Base-by-base conservation (phyloP, 345 rosid genomes). In the Camelina laxa region DNA sequence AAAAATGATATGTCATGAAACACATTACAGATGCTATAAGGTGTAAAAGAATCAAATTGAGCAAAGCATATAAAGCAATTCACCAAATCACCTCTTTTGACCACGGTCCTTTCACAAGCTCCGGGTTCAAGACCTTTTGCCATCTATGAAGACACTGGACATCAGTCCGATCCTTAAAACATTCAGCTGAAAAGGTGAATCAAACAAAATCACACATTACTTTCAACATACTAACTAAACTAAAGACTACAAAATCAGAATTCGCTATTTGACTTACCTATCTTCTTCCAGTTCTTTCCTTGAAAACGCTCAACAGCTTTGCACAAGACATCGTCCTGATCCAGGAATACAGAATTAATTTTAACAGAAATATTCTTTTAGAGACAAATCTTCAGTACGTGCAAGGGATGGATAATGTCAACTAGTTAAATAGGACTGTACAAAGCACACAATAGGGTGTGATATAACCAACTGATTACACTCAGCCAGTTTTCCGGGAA, bases 71-170 rank as follows among this genome's bases (percentile, higher is more conserved):
- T 7, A 30, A 44, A 57, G 57, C 30, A 71, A 51, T 36, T 70
- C n/a, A 71, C 61, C 39, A 79, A 70, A 60, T 86, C 78, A 95
- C 99, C 96, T 95, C 98, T 79, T 89, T 96, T 30, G 99, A 96
- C 99, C 99, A 96, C 20, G 99, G 99, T 42, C 99, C 99, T 89
- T 96, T 96, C 42, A 92, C 91, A 55, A 96, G 94, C 73, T 96
- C 98, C 20, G 99, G 99, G 78, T 96, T 89, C 82, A 96, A 84
- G 82, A 96, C 99, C 80, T 96, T 96, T 87, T 96, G 99, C 99
- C 99, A 96, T 81, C 99, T 87, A 84, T 96, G 99, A 49, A 96
- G 88, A 84, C 99, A 96, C 77, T 96, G 99, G 59, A 96, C 99
- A 87, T 96, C 99, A 56, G 99, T 91, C 74, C 99, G 88, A 59